phyloP scores from a whole-genome alignment of 2,329 filamentous ascomycete species.

The Cladophialophora immunda region DNA sequence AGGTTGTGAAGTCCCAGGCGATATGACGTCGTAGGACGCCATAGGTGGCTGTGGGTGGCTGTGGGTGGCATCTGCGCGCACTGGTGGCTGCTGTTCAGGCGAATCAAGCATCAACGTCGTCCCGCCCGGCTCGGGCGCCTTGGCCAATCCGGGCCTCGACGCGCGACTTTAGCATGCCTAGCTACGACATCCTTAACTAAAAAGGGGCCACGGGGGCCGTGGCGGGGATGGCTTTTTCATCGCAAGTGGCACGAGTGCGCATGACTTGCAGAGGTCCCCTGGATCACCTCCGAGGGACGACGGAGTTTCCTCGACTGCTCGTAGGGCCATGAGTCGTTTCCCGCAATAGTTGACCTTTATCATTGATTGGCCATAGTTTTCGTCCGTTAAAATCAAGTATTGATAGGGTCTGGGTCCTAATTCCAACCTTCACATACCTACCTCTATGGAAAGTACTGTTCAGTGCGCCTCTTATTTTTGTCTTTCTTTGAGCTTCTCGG shows the following conservation, averaged over 20 bases:
- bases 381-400: neutral
- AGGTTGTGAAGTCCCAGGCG: neutral
- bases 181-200: neutral
- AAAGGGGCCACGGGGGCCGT: neutral
- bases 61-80: too few relatives aligned
- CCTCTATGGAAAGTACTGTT: neutral
- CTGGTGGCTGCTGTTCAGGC: neutral
- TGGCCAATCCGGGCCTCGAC: neutral
- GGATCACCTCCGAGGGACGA: neutral
- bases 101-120: neutral
- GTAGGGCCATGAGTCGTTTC: neutral
- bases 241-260: neutral
- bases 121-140: neutral
- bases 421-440: neutral
- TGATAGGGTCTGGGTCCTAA: neutral
- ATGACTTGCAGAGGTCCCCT: neutral
- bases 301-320: neutral
- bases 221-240: neutral
- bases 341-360: neutral
- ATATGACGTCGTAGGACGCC: neutral
- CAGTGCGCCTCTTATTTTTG: neutral
- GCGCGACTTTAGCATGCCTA: neutral
- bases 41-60: too few relatives aligned
- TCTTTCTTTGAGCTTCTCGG: slow-evolving; percentile 2
- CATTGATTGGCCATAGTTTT: neutral